Percentiles rank a stretch among this genome's conserved stretches.
phyloP scores from a whole-genome alignment of 2,329 filamentous ascomycete species.

The Endocalyx cinctus region DNA sequence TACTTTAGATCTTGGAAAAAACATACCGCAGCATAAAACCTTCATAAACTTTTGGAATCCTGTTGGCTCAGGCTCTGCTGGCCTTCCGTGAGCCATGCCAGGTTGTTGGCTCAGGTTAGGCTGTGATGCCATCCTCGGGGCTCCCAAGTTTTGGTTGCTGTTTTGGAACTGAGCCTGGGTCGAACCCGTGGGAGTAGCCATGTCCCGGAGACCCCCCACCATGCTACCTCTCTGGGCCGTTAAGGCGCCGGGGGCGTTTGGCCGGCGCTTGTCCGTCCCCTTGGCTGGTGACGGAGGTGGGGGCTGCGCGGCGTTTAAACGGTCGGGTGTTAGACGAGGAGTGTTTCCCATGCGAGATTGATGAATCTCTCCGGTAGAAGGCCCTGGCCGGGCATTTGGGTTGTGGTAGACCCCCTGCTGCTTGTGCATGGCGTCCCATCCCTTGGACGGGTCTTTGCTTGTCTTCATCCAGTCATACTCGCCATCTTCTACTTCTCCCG shows the following conservation, averaged over 20 bases:
- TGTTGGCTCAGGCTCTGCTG: slow-evolving; percentile 67
- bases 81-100: slow-evolving; percentile 49
- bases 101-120: slow-evolving; percentile 55
- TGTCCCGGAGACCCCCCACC: slow-evolving; percentile 68
- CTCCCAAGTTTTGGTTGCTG: slow-evolving; percentile 84
- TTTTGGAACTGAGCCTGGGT: slow-evolving; percentile 96
- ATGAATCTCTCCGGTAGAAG: slow-evolving; percentile 80
- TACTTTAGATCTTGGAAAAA: too few relatives aligned
- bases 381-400: slow-evolving; percentile 71
- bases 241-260: slow-evolving; percentile 71
- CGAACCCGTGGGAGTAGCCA: slow-evolving; percentile 80
- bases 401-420: slow-evolving; percentile 63
- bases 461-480: slow-evolving; percentile 99
- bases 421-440: slow-evolving; percentile 82
- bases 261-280: slow-evolving; percentile 74
- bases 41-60: slow-evolving; percentile 93
- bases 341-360: slow-evolving; percentile 61
- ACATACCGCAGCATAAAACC: slow-evolving; percentile 81
- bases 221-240: slow-evolving; percentile 73
- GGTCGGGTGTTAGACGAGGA: slow-evolving; percentile 70
- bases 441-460: slow-evolving; percentile 76
- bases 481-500: slow-evolving; percentile 91
- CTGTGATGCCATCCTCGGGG: slow-evolving; percentile 58
- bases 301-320: slow-evolving; percentile 93
- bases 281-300: slow-evolving; percentile 82